Conservation (phyloP, 441 rosid genomes). For the Populus hybrid region DNA sequence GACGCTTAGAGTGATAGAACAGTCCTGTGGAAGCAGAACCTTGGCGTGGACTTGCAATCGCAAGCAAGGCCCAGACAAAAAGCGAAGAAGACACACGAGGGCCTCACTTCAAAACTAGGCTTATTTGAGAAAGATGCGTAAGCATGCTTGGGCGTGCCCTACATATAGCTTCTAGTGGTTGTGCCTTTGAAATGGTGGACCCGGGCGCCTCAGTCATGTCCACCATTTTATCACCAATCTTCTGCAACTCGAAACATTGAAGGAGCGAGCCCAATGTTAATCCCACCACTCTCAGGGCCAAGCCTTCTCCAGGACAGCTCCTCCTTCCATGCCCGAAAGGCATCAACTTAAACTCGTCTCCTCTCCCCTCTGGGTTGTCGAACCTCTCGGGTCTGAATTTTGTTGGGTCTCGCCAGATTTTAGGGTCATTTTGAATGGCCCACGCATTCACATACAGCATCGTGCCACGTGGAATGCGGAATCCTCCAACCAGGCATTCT, state of each 20-base stretch:
- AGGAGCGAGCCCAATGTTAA: constrained; percentile 27
- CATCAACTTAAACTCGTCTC: constrained; percentile 27
- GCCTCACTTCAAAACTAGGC: too few relatives aligned
- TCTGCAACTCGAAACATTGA: constrained; percentile 48
- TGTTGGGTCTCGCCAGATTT: constrained; percentile 33
- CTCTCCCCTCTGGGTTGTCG: constrained; percentile 13
- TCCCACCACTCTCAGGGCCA: constrained; percentile 34
- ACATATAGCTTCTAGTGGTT: constrained; percentile 29
- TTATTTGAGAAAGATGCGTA: too few relatives aligned
- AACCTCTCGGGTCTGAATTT: constrained; percentile 48
- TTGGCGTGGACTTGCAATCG: too few relatives aligned
- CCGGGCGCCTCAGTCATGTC: constrained; percentile 26
- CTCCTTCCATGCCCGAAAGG: constrained; percentile 50
- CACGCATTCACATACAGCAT: constrained; percentile 40
- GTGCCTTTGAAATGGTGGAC: constrained; percentile 26
- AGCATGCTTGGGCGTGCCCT: constrained; percentile 22
- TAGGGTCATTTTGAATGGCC: constrained; percentile 39
- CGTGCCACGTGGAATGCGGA: constrained; percentile 36
- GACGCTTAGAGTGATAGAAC: too few relatives aligned
- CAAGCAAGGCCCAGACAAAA: too few relatives aligned
- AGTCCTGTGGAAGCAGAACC: too few relatives aligned
- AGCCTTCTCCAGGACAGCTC: constrained; percentile 42
- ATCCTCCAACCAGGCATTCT: constrained; percentile 38
- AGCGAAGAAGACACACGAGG: too few relatives aligned
- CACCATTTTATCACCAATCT: constrained; percentile 19